Evolutionary conservation across 768 basidiomycete species (phyloP), one percentile per base, ranked within the genome.

Genomic region (Sistotremastrum suecicum): DNA sequence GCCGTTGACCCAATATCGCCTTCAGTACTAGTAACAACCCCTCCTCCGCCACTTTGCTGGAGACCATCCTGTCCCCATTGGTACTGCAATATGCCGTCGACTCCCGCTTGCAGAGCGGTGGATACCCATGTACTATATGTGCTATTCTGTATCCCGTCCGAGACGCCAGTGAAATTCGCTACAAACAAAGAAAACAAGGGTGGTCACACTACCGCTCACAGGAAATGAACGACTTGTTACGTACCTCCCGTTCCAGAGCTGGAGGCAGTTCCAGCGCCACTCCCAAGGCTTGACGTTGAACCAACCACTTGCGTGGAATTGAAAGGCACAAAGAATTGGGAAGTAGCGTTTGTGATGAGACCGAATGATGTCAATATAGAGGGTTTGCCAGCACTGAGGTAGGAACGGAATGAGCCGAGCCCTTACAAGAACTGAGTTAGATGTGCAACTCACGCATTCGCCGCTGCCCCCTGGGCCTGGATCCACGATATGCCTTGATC

Each of bases 291-390:
- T 5, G 37, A 41, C 8, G 32, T n/a, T 11, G 36, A 35, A 7
- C 40, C 20, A 6, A 30, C 28, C 57, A 47, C 62, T 48, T 46
- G 60, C 42, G 71, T 66, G 35, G 60, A 58, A 54, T 82, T 77
- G 65, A 82, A 83, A 1, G 80, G 78, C 5, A 77, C 74, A 46
- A 77, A 83, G 51, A 58, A 56, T 11, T 68, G 62, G 0, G 70
- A 57, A 58, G 75, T 78, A 35, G 55, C 45, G 49, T 74, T 68
- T 0, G 78, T 76, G 20, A 83, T 76, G 40, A 83, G 62, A 64
- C 81, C 80, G 43, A 82, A 78, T 1, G 64, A 72, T 34, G 67
- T 71, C 34, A 80, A 56, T 3, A 66, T 52, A 7, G 69, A 55
- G 3, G 80, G 80, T 53, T 81, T 82, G 29, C 67, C 64, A 32